Percentiles rank a stretch among this genome's conserved stretches.
These are phyloP conservation scores for Peribolospora kevripleyi DNA, from an alignment of 768 basidiomycete species.

Conservation along the genomic window DNA sequence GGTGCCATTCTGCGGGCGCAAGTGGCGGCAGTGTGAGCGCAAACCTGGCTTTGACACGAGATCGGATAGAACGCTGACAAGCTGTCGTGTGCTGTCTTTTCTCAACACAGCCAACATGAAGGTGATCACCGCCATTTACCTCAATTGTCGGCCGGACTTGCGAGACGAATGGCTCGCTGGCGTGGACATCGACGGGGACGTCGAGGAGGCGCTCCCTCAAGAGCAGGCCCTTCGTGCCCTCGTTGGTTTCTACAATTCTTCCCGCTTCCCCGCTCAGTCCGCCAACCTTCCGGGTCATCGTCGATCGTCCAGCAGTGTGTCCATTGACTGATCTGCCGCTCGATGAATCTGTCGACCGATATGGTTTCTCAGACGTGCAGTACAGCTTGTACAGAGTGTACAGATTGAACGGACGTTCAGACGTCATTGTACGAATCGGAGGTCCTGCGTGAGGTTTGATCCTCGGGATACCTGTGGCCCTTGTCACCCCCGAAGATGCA, in stretches of 20 bases:
- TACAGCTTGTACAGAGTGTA: no score
- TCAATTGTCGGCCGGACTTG: constrained; percentile 88
- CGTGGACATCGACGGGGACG: constrained; percentile 66
- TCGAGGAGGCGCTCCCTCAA: constrained; percentile 72
- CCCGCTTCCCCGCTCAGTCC: constrained; percentile 43
- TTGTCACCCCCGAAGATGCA: no score
- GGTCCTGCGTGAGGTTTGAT: no score
- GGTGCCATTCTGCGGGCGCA: constrained; percentile 89
- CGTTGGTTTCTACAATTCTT: constrained; percentile 87
- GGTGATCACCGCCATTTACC: constrained; percentile 91
- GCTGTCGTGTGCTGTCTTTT: neutral
- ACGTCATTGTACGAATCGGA: no score
- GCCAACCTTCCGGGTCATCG: constrained; percentile 40
- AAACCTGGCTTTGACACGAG: neutral
- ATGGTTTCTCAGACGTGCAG: no score
- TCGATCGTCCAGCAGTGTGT: constrained; percentile 29
- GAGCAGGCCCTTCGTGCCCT: constrained; percentile 81
- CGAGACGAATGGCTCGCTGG: constrained; percentile 95
- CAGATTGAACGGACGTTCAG: no score
- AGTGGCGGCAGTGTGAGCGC: constrained; percentile 77
- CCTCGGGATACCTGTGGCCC: no score
- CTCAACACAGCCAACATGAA: constrained; percentile 79
- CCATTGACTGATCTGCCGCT: no score
- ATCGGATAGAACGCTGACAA: neutral
- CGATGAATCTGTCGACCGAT: constrained; percentile 14